Evolutionary conservation across 345 rosid species (phyloP), one percentile per base, ranked within the genome.

Genomic region (Lumnitzera racemosa): DNA sequence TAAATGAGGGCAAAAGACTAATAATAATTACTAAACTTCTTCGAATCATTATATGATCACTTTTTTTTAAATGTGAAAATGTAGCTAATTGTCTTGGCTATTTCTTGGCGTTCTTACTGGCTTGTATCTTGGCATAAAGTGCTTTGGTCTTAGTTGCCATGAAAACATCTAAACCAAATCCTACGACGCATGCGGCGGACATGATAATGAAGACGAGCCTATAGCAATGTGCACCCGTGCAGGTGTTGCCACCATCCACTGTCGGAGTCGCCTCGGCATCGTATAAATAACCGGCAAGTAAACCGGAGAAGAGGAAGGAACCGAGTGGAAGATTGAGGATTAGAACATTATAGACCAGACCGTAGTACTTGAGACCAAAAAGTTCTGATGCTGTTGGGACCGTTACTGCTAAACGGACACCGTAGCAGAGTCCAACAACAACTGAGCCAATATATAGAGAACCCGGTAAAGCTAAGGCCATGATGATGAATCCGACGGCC

Each of bases 271-370:
- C 99, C 69, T 94, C 74, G 2, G 90, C 90, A 0, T 87, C 97
- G 12, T 90, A 94, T 29, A 87, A 69, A 14, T 77, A 61, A n/a
- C 96, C 97, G 0, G 99, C 96, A 2, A 90, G 95, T 41, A 94
- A 73, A 61, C 99, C 96, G 0, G 97, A 94, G 67, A 94, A 94
- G 64, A 87, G 95, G 71, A 90, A 83, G 51, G 97, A 94, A 17
- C 99, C 99, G 0, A 94, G 86, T 6, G 97, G 97, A 15, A 92
- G 87, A 74, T 89, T 92, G 74, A 92, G 98, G 62, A 89, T 79
- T 55, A 92, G 64, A 47, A 90, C 69, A 76, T 94, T 94, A 81
- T 92, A 90, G 58, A 90, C 69, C 16, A 94, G 83, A 41, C 99
- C 97, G 1, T 87, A 92, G 67, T 82, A 80, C 67, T 87, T 92